A percentile compares a stretch with the other conserved stretches of the same genome.
These are phyloP conservation scores for Westerdykella sp. DNA, from an alignment of 2,329 filamentous ascomycete species.

Conservation along the genomic window DNA sequence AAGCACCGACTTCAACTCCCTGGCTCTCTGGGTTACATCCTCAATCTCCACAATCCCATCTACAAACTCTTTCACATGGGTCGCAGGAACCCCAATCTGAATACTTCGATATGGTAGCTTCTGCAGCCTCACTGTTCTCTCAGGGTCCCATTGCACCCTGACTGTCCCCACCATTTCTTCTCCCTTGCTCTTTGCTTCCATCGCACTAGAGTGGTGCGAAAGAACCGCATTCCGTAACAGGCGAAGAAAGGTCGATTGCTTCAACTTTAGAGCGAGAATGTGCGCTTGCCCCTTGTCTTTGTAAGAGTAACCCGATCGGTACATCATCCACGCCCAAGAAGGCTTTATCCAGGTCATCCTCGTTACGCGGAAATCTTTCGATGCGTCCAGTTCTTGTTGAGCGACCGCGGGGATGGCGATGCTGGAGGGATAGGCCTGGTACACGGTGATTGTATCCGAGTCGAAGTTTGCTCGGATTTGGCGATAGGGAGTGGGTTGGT, in stretches of 20 bases:
- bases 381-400: slow-evolving; percentile 48
- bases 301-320: slow-evolving; percentile 55
- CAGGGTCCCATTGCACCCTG: slow-evolving; percentile 60
- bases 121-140: slow-evolving; percentile 45
- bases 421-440: slow-evolving; percentile 53
- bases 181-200: slow-evolving; percentile 10
- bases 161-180: slow-evolving; percentile 33
- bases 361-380: slow-evolving; percentile 46
- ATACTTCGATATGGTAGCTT: slow-evolving; percentile 51
- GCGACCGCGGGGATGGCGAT: slow-evolving; percentile 51
- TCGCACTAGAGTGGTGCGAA: slow-evolving; percentile 10
- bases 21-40: slow-evolving; percentile 53
- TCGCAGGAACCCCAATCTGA: slow-evolving; percentile 54
- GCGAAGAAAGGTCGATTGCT: slow-evolving; percentile 44
- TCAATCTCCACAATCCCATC: slow-evolving; percentile 51
- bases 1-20: slow-evolving; percentile 43
- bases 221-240: slow-evolving; percentile 40
- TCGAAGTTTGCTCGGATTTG: slow-evolving; percentile 51
- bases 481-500: slow-evolving; percentile 20
- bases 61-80: slow-evolving; percentile 43
- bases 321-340: slow-evolving; percentile 59
- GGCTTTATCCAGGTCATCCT: slow-evolving; percentile 64
- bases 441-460: slow-evolving; percentile 51
- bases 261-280: slow-evolving; percentile 54
- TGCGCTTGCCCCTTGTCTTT: slow-evolving; percentile 52